Conservation (phyloP, 129 eudicot genomes). For the Artemisia annua region DNA sequence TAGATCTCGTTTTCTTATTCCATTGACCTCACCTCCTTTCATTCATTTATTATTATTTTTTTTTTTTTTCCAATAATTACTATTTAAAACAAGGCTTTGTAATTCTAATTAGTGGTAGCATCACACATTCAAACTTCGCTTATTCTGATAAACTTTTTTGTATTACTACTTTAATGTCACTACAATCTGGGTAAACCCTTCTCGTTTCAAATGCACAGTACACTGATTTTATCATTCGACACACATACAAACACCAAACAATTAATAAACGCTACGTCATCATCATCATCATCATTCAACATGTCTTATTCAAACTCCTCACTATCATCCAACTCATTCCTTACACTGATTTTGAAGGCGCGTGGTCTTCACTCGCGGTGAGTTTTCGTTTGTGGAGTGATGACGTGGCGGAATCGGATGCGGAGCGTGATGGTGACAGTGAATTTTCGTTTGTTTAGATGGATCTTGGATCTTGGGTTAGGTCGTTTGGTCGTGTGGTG, state of each 20-base stretch:
- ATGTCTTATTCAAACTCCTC: constrained; percentile 59
- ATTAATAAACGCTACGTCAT: background rate
- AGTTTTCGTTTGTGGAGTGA: constrained; percentile 86
- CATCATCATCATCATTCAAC: constrained; percentile 54
- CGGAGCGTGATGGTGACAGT: constrained; percentile 91
- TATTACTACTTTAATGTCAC: too few species aligned
- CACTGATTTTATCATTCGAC: constrained; percentile 61
- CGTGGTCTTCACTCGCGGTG: constrained; percentile 63
- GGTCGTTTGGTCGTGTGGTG: too few species aligned
- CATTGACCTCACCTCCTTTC: too few species aligned
- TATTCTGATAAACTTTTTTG: too few species aligned
- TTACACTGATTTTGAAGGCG: constrained; percentile 92
- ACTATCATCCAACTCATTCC: constrained; percentile 66
- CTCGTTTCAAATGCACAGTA: background rate
- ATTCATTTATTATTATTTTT: too few species aligned
- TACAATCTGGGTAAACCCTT: too few species aligned
- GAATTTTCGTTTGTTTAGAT: constrained; percentile 16
- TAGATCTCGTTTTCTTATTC: too few species aligned
- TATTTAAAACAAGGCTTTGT: too few species aligned
- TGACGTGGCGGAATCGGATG: constrained; percentile 89
- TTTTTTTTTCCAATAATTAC: too few species aligned
- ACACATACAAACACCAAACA: constrained; percentile 35
- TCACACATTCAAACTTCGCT: background rate
- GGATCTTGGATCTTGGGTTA: too few species aligned
- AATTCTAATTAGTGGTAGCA: background rate